These are phyloP conservation scores for Alopecurus myosuroides DNA, from an alignment of 176 grass and related monocot species.

Conservation along the genomic window DNA sequence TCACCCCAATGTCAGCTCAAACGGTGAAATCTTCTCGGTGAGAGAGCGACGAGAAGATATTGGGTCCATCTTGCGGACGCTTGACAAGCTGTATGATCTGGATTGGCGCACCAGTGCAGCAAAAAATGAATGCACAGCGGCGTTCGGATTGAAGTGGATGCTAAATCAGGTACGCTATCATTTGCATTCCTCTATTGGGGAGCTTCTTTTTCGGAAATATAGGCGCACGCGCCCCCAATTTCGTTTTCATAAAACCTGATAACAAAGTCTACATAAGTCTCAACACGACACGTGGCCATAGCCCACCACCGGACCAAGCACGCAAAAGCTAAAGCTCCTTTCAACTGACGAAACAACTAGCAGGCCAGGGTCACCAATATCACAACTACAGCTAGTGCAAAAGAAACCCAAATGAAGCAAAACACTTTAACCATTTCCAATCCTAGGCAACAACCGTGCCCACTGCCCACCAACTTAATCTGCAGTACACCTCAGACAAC, in stretches of 20 bases:
- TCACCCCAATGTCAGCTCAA: slow-evolving; percentile 91
- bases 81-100: slow-evolving; percentile 73
- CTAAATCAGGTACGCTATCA: slow-evolving; percentile 67
- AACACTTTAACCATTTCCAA: background rate
- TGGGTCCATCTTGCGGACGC: slow-evolving; percentile 44
- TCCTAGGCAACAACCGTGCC: background rate
- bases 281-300: background rate
- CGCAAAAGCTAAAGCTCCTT: background rate
- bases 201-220: background rate
- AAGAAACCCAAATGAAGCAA: background rate
- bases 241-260: background rate
- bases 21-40: slow-evolving; percentile 79
- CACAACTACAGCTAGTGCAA: background rate
- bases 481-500: background rate
- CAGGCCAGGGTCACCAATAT: background rate
- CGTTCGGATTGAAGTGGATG: slow-evolving; percentile 97
- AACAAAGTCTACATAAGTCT: background rate
- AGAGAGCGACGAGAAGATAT: slow-evolving; percentile 51
- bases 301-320: background rate
- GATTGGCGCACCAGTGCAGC: slow-evolving; percentile 85
- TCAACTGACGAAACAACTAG: background rate
- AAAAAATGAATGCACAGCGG: slow-evolving; percentile 85
- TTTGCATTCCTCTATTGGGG: background rate
- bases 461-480: background rate
- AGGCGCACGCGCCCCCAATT: background rate